phyloP scores from a whole-genome alignment of 352 stramenopile genomes.

The Blastocystis sp. region DNA sequence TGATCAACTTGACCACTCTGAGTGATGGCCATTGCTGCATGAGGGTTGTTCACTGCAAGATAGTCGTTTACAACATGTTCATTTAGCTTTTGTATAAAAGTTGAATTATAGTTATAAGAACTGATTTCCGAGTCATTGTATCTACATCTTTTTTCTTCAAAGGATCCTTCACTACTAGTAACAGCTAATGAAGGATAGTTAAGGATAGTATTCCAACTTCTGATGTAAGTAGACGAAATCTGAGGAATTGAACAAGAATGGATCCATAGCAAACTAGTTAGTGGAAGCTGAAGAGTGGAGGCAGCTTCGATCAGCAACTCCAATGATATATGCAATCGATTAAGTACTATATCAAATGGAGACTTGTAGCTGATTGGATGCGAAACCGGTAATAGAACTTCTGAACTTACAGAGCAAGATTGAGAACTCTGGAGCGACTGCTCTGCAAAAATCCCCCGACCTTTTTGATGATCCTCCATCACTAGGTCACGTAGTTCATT shows the following conservation, averaged over 20 bases:
- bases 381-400: background rate
- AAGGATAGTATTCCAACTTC: constrained; percentile 38
- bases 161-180: no score
- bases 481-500: background rate
- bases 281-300: background rate
- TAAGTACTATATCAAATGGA: constrained; percentile 11
- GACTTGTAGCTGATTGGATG: background rate
- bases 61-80: background rate
- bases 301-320: background rate
- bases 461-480: background rate
- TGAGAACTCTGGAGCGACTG: background rate
- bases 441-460: background rate
- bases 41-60: constrained; percentile 5
- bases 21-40: constrained; percentile 12
- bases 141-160: background rate
- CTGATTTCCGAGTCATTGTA: background rate
- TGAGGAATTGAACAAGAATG: background rate
- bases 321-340: background rate
- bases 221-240: background rate
- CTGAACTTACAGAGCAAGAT: background rate
- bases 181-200: constrained; percentile 6
- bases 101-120: background rate
- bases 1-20: constrained; percentile 1
- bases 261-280: constrained; percentile 4
- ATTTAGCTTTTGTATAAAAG: background rate